These are phyloP conservation scores for Cryoendolithus antarcticus DNA, from an alignment of 2,329 filamentous ascomycete genomes.

Conservation along the genomic window DNA sequence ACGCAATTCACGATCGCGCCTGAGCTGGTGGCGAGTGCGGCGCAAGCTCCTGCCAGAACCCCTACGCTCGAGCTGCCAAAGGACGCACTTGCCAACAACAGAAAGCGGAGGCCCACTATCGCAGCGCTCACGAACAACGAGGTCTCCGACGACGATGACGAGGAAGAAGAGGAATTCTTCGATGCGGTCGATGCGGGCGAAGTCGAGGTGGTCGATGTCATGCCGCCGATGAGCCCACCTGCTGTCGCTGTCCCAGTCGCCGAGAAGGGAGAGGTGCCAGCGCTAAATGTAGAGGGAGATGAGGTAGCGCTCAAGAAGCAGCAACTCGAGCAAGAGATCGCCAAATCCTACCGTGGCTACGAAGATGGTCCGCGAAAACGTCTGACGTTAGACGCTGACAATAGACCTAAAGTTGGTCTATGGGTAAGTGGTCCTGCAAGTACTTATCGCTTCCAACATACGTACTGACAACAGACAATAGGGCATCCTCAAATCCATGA, in stretches of 20 bases:
- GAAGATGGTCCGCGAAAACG: conserved; percentile 72
- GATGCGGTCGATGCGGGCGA: conserved; percentile 91
- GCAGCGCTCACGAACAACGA: conserved; percentile 53
- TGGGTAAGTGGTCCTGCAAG: conserved; percentile 55
- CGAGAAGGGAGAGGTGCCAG: conserved; percentile 8
- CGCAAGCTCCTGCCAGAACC: conserved; percentile 1
- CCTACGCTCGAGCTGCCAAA: conserved; percentile 14
- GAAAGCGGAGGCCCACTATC: conserved; percentile 52
- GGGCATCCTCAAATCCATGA: conserved; percentile 98
- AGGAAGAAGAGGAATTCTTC: conserved; percentile 89
- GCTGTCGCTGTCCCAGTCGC: conserved; percentile 13
- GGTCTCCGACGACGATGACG: conserved; percentile 68
- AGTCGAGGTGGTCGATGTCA: conserved; percentile 62
- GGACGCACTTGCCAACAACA: conserved; percentile 3
- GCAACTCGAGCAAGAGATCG: conserved; percentile 50
- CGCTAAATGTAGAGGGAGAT: conserved; percentile 25
- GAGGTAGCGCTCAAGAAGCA: conserved; percentile 28
- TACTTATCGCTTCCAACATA: not conserved
- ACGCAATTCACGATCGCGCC: conserved; percentile 1
- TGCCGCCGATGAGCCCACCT: conserved; percentile 36
- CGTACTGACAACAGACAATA: conserved; percentile 28
- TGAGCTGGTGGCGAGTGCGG: conserved; percentile 3
- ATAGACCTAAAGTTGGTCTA: conserved; percentile 84
- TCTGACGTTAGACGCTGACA: conserved; percentile 81
- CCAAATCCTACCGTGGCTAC: conserved; percentile 73